These are phyloP conservation scores for Gliomastix tumulicola DNA, from an alignment of 2,329 filamentous ascomycete genomes.

Conservation along the genomic window DNA sequence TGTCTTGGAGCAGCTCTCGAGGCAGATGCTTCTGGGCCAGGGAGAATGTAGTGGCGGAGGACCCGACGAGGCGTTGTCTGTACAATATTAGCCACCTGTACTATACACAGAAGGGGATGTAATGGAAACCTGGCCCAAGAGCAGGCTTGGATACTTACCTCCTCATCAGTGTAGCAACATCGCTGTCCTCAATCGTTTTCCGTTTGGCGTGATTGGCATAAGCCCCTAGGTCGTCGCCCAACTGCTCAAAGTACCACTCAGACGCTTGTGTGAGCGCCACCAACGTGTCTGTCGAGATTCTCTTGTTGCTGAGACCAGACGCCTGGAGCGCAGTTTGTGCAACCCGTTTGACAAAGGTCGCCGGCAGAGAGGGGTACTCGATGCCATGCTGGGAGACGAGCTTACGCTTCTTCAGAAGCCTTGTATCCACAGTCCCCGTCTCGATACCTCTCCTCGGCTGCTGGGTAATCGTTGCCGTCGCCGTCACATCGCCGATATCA, in stretches of 20 bases:
- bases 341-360: slow-evolving; percentile 65
- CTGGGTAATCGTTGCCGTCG: slow-evolving; percentile 7
- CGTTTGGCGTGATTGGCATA: slow-evolving; percentile 78
- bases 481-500: slow-evolving; percentile 6
- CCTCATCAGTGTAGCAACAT: slow-evolving; percentile 75
- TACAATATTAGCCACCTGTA: slow-evolving; percentile 25
- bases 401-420: slow-evolving; percentile 31
- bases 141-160: slow-evolving; percentile 48
- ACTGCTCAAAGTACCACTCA: slow-evolving; percentile 89
- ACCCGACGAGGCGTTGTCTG: slow-evolving; percentile 72
- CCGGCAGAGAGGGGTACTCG: slow-evolving; percentile 68
- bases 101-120: too few relatives aligned
- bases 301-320: slow-evolving; percentile 57
- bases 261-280: slow-evolving; percentile 71
- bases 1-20: slow-evolving; percentile 73
- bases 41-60: slow-evolving; percentile 70
- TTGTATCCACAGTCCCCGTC: too few relatives aligned
- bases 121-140: neutral
- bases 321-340: slow-evolving; percentile 65
- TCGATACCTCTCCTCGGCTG: too few relatives aligned
- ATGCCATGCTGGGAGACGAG: slow-evolving; percentile 62
- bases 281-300: slow-evolving; percentile 67
- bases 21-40: slow-evolving; percentile 79
- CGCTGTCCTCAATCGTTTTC: slow-evolving; percentile 79
- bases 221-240: slow-evolving; percentile 69